phyloP scores from a whole-genome alignment of 2,329 filamentous ascomycete species.

The Laburnicola sp. region DNA sequence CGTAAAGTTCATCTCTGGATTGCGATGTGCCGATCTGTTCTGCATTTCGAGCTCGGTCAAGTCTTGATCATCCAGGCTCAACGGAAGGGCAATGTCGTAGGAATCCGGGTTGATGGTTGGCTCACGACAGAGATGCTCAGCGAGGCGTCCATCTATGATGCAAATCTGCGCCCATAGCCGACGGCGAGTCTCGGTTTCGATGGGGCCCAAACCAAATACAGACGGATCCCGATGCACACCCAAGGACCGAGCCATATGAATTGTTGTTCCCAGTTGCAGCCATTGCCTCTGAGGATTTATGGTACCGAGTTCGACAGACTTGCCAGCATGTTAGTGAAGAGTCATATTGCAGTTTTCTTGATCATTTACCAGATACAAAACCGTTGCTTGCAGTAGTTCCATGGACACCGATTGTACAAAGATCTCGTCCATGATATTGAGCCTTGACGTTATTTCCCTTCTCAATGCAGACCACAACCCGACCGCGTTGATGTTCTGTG shows the following conservation, averaged over 20 bases:
- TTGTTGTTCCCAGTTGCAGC: conserved; percentile 19
- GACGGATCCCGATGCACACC: conserved; percentile 50
- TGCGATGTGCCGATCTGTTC: neutral
- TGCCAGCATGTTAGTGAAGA: conserved; percentile 1
- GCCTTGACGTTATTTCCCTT: conserved; percentile 16
- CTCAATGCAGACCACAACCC: conserved; percentile 16
- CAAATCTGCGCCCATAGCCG: conserved; percentile 75
- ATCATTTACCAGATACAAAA: conserved; percentile 21
- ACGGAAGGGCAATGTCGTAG: conserved; percentile 70
- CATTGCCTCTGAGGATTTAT: conserved; percentile 17
- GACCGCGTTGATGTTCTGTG: conserved; percentile 15
- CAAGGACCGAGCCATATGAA: conserved; percentile 21
- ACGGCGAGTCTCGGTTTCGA: conserved; percentile 70
- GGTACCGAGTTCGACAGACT: conserved; percentile 17
- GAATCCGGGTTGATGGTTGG: conserved; percentile 69
- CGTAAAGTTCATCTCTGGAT: conserved; percentile 9
- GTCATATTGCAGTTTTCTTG: neutral
- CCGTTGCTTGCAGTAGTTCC: conserved; percentile 22
- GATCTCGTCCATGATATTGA: conserved; percentile 13
- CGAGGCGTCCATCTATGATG: conserved; percentile 71
- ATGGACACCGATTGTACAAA: conserved; percentile 14
- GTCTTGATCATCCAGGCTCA: conserved; percentile 68
- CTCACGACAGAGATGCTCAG: conserved; percentile 70
- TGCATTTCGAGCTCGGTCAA: conserved; percentile 43
- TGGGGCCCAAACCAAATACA: conserved; percentile 63